phyloP scores from a whole-genome alignment of 2,329 filamentous ascomycete species.

The Claviceps africana region DNA sequence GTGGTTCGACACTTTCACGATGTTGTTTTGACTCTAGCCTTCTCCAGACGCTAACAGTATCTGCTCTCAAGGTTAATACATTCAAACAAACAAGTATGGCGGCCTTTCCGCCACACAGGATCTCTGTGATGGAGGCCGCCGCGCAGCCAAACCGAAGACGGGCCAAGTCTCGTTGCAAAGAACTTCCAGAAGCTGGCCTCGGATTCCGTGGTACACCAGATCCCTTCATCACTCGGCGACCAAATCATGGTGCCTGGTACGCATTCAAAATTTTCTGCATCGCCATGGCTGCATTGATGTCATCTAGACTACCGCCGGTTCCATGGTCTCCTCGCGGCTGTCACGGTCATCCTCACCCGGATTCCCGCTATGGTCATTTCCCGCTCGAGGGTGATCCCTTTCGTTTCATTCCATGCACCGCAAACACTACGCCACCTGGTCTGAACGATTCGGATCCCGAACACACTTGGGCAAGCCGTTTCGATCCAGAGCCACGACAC shows the following conservation, averaged over 20 bases:
- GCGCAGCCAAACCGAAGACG: not conserved
- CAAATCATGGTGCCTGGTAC: not conserved
- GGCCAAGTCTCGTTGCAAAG: not conserved
- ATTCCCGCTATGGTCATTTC: conserved; percentile 16
- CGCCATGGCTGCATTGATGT: not conserved
- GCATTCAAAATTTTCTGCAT: conserved; percentile 1
- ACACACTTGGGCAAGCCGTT: conserved; percentile 25
- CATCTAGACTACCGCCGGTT: not conserved
- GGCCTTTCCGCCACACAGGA: not conserved
- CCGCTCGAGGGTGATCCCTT: conserved; percentile 30
- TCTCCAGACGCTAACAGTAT: not conserved
- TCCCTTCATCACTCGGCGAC: not conserved
- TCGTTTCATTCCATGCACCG: conserved; percentile 33
- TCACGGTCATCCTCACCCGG: conserved; percentile 2
- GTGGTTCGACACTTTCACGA: not conserved
- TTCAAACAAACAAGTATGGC: not conserved
- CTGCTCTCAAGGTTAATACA: not conserved
- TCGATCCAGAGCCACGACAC: conserved; percentile 27
- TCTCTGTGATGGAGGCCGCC: not conserved
- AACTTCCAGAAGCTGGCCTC: not conserved
- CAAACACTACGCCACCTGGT: conserved; percentile 23
- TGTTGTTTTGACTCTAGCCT: not conserved
- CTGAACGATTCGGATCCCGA: conserved; percentile 25
- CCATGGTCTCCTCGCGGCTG: conserved; percentile 4
- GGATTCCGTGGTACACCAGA: not conserved